These are phyloP conservation scores for Crucihimalaya himalaica DNA, from an alignment of 345 rosid species.

Conservation along the genomic window DNA sequence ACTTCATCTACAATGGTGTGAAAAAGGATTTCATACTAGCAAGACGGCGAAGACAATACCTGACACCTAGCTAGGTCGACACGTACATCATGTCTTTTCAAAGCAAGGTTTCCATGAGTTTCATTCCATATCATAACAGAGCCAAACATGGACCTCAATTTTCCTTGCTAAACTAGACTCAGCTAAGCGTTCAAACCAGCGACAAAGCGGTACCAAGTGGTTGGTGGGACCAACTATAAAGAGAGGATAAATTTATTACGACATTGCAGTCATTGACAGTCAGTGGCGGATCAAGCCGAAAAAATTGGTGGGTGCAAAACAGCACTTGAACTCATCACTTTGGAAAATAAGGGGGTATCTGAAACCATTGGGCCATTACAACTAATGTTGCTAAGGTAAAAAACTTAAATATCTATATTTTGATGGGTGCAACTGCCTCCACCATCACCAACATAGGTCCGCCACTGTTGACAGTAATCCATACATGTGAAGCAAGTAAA, in stretches of 20 bases:
- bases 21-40: slow-evolving; percentile 74
- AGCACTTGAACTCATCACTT: too few relatives aligned
- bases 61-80: slow-evolving; percentile 88
- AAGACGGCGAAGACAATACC: slow-evolving; percentile 68
- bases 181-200: slow-evolving; percentile 94
- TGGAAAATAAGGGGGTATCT: too few relatives aligned
- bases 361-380: too few relatives aligned
- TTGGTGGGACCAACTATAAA: slow-evolving; percentile 80
- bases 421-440: too few relatives aligned
- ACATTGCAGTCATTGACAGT: neutral
- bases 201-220: slow-evolving; percentile 87
- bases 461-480: too few relatives aligned
- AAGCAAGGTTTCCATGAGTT: slow-evolving; percentile 90
- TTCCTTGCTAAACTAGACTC: slow-evolving; percentile 72
- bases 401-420: too few relatives aligned
- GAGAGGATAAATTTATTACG: slow-evolving; percentile 3
- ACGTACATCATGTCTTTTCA: slow-evolving; percentile 57
- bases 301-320: too few relatives aligned
- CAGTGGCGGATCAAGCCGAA: too few relatives aligned
- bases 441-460: too few relatives aligned
- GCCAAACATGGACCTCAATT: slow-evolving; percentile 63
- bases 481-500: neutral
- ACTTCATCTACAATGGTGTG: slow-evolving; percentile 47
- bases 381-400: too few relatives aligned
- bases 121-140: slow-evolving; percentile 80